phyloP scores from a whole-genome alignment of 352 stramenopile genomes.

The Albugo candida region DNA sequence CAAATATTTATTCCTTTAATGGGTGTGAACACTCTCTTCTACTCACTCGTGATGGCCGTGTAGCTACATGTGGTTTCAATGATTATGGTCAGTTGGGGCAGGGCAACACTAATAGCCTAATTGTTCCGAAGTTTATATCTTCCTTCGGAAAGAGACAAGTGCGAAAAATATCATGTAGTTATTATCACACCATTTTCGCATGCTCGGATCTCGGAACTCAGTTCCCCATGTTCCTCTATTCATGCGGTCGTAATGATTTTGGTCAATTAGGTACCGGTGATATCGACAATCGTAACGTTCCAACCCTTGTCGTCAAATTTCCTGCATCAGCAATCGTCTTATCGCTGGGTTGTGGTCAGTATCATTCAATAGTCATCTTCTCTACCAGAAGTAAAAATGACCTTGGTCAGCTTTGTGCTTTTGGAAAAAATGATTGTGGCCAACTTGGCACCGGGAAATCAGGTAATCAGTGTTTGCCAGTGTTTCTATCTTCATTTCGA shows the following conservation, averaged over 20 bases:
- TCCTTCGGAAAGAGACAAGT: constrained; percentile 51
- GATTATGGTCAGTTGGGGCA: constrained; percentile 85
- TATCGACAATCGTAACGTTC: not conserved
- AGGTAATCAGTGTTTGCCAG: constrained; percentile 40
- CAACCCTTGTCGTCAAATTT: constrained; percentile 67
- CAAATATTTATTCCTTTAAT: constrained; percentile 84
- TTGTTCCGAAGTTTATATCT: constrained; percentile 54
- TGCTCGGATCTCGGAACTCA: constrained; percentile 19
- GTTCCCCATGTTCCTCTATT: constrained; percentile 32
- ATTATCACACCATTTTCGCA: constrained; percentile 82
- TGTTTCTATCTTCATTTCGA: not conserved
- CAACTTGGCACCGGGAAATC: constrained; percentile 71
- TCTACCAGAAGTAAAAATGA: constrained; percentile 1
- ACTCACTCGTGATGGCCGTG: constrained; percentile 50
- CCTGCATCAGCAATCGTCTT: constrained; percentile 19
- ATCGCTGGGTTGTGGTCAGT: constrained; percentile 81
- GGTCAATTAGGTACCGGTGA: constrained; percentile 82
- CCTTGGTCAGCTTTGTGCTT: constrained; percentile 46
- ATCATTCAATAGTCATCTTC: constrained; percentile 75
- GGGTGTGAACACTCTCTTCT: constrained; percentile 84
- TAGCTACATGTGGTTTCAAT: constrained; percentile 83
- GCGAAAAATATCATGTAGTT: constrained; percentile 78
- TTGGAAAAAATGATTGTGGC: constrained; percentile 90
- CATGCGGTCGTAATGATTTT: constrained; percentile 86
- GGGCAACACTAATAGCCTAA: constrained; percentile 74